Evolutionary conservation across 805 yeast genomes (phyloP).

Genomic region (Candida nanaspora): DNA sequence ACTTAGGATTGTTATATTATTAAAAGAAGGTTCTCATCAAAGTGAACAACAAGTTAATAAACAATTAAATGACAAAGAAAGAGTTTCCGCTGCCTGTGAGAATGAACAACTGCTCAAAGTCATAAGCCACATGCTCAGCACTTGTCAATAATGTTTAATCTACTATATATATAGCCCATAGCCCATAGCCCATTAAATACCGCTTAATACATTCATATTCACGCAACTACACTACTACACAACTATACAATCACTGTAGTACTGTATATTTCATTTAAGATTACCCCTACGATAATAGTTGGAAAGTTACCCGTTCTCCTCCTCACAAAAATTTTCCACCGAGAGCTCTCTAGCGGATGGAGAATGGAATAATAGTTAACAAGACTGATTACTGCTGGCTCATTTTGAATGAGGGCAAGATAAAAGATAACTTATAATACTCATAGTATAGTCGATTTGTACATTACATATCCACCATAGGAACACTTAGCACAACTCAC

Average conservation of each 20-base stretch:
- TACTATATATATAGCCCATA: too few relatives aligned
- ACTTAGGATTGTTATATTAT: constrained; percentile 67
- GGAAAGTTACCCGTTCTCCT: not conserved
- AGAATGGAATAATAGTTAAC: too few relatives aligned
- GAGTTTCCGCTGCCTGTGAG: constrained; percentile 98
- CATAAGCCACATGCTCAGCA: constrained; percentile 85
- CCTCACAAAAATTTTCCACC: constrained; percentile 4
- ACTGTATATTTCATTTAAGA: too few relatives aligned
- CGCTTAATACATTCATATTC: too few relatives aligned
- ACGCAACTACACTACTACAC: too few relatives aligned
- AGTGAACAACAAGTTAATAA: constrained; percentile 94
- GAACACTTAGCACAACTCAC: not conserved
- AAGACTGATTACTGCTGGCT: too few relatives aligned
- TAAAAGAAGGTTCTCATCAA: constrained; percentile 92
- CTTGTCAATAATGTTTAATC: constrained; percentile 46
- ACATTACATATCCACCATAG: not conserved
- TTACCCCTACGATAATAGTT: too few relatives aligned
- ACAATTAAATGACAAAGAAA: constrained; percentile 92
- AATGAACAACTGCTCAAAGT: constrained; percentile 86
- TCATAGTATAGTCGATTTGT: too few relatives aligned
- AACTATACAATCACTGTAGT: too few relatives aligned
- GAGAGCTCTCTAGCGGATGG: not conserved
- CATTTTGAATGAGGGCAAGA: too few relatives aligned
- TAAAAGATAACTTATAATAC: too few relatives aligned
- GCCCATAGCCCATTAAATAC: too few relatives aligned